Percentiles rank a stretch among this genome's conserved stretches.
These are phyloP conservation scores for Solanum pimpinellifolium DNA, from an alignment of 257 asterid genomes.

Conservation along the genomic window DNA sequence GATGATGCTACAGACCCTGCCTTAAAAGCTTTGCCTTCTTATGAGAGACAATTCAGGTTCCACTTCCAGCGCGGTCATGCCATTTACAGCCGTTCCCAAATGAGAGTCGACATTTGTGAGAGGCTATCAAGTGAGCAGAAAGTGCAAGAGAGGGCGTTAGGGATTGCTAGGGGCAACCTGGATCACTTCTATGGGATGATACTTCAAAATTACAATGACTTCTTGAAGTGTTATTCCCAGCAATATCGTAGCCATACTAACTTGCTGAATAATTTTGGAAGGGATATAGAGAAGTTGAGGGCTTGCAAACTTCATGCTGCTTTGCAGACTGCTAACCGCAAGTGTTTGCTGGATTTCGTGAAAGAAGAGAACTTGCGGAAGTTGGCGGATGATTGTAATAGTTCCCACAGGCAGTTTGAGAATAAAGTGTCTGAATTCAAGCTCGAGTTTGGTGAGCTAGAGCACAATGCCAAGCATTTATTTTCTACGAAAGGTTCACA, in stretches of 20 bases:
- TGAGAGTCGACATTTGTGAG: conserved; percentile 44
- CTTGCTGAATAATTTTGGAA: conserved; percentile 60
- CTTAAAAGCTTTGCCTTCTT: conserved; percentile 71
- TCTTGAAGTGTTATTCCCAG: conserved; percentile 62
- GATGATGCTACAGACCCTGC: conserved; percentile 96
- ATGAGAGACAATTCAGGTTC: conserved; percentile 84
- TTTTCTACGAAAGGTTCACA: conserved; percentile 64
- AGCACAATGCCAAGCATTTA: conserved; percentile 57
- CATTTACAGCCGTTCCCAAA: conserved; percentile 51
- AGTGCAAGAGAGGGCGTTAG: conserved; percentile 93
- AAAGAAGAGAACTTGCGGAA: conserved; percentile 80
- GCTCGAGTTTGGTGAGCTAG: conserved; percentile 81
- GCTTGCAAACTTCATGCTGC: conserved; percentile 65
- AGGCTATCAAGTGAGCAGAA: conserved; percentile 66
- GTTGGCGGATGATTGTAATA: conserved; percentile 70
- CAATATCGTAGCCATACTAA: conserved; percentile 63
- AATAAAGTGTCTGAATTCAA: conserved; percentile 77
- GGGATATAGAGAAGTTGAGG: conserved; percentile 75
- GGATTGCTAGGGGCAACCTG: conserved; percentile 75
- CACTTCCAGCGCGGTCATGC: conserved; percentile 79
- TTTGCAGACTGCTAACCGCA: conserved; percentile 49
- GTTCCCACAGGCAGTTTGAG: conserved; percentile 88
- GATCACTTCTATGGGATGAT: conserved; percentile 80
- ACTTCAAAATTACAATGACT: conserved; percentile 63
- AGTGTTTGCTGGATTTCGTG: conserved; percentile 76